Base-by-base conservation (phyloP, 2,329 filamentous ascomycete species). In the Colletotrichum higginsianum region DNA sequence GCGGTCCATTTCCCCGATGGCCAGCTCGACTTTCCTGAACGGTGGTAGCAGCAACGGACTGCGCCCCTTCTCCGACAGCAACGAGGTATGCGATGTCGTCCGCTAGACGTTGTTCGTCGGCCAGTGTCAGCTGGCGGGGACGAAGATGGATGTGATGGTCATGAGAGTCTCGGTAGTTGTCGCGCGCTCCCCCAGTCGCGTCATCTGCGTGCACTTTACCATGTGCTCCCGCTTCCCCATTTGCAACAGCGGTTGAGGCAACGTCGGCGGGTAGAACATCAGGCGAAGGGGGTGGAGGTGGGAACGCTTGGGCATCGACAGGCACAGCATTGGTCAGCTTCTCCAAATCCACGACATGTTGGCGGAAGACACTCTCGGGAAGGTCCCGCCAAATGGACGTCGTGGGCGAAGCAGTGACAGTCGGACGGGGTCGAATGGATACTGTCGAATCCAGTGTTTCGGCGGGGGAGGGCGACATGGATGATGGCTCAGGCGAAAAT, bases 11-110 rank as follows among this genome's bases (percentile, higher is more conserved):
- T 26, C 35, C 8, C 2, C 21, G 30, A 13, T 40, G 47, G 15
- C 46, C 30, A 50, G 26, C 11, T 3, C 56, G 58, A 42, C 40
- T 30, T 56, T 73, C 71, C 50, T 74, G 73, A 11, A 74, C 55
- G 9, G 73, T 74, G 18, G 73, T 52, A 21, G 73, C 73, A 47
- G 73, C 73, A 18, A 74, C 73, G 4, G 71, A 73, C 63, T 74
- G 73, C 21, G 73, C 73, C 21, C 73, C 73, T 44, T 74, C 73
- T 9, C 73, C 73, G 26, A 74, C 66, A 4, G 73, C 73, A 7
- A 70, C 56, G 2, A 74, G 53, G 38, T 61, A 73, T 5, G 73
- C 64, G n/a, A 71, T 58, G 18, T 74, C 73, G 44, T 74, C 71
- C 5, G 73, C 66, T 9, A 74, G 66, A 2, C 67, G 60, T 21